phyloP scores from a whole-genome alignment of 78 protist species.

The Dictyostelium brefeldianum region DNA sequence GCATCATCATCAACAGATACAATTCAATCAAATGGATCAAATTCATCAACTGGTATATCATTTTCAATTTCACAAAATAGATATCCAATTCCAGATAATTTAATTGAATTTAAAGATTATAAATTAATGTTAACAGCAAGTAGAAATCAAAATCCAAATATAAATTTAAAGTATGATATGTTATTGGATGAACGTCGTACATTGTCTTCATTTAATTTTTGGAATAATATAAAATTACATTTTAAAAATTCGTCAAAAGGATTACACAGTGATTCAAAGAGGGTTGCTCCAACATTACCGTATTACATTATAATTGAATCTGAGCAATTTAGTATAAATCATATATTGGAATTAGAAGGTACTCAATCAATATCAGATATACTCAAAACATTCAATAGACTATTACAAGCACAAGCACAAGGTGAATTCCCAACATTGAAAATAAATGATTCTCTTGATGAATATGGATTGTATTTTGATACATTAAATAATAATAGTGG shows the following conservation, averaged over 20 bases:
- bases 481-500: conserved; percentile 11
- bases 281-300: conserved; percentile 13
- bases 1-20: neutral
- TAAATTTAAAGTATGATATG: conserved; percentile 34
- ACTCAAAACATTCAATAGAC: conserved; percentile 12
- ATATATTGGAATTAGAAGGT: conserved; percentile 31
- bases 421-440: neutral
- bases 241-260: conserved; percentile 45
- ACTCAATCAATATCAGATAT: conserved; percentile 29
- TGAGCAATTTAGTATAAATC: conserved; percentile 10
- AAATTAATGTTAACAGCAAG: conserved; percentile 32
- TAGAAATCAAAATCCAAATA: conserved; percentile 56
- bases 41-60: neutral
- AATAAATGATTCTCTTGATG: conserved; percentile 53
- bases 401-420: neutral
- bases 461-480: conserved; percentile 69
- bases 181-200: conserved; percentile 38
- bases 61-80: neutral
- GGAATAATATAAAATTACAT: conserved; percentile 56
- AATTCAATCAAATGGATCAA: conserved; percentile 5
- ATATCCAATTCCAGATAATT: conserved; percentile 9
- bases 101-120: conserved; percentile 51
- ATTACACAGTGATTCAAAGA: neutral
- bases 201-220: conserved; percentile 63
- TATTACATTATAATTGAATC: conserved; percentile 46